phyloP scores from a whole-genome alignment of 2,329 filamentous ascomycete species.

The Nectriaceae sp. region DNA sequence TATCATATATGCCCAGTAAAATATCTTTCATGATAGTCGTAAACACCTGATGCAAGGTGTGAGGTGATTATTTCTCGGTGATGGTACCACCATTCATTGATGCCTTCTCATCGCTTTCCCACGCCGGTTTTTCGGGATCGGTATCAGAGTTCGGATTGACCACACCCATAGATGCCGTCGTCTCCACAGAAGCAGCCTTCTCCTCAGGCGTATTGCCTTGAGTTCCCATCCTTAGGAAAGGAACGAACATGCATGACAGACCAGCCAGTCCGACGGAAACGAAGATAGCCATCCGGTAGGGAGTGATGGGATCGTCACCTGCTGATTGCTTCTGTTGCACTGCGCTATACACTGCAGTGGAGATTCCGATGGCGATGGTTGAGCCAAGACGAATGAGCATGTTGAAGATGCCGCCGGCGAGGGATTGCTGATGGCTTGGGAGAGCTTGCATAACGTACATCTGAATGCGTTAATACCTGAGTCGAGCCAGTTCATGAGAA shows the following conservation, averaged over 20 bases:
- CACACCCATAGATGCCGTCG: slow-evolving; percentile 1
- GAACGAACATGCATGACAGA: slow-evolving; percentile 14
- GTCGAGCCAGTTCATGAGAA: slow-evolving; percentile 1
- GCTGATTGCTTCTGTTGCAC: slow-evolving; percentile 30
- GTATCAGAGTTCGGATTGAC: background rate
- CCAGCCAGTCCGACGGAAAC: slow-evolving; percentile 22
- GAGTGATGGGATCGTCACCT: slow-evolving; percentile 11
- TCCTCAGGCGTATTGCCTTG: slow-evolving; percentile 19
- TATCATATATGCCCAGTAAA: background rate
- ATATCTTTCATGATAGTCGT: background rate
- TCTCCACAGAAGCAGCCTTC: slow-evolving; percentile 5
- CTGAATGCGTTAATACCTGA: slow-evolving; percentile 33
- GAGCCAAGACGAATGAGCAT: slow-evolving; percentile 62
- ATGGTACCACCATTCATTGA: slow-evolving; percentile 4
- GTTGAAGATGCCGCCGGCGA: slow-evolving; percentile 69
- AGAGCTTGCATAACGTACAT: slow-evolving; percentile 72
- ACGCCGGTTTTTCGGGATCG: slow-evolving; percentile 1
- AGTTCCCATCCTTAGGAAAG: slow-evolving; percentile 21
- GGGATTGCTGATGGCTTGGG: slow-evolving; percentile 61
- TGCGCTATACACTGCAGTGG: slow-evolving; percentile 61
- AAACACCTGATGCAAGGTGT: background rate
- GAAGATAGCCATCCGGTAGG: slow-evolving; percentile 21
- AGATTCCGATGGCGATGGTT: slow-evolving; percentile 62
- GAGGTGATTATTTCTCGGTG: slow-evolving; percentile 1
- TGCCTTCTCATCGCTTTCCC: slow-evolving; percentile 4